Base-by-base conservation (phyloP, 352 stramenopile species). In the Phytophthora syringae region DNA sequence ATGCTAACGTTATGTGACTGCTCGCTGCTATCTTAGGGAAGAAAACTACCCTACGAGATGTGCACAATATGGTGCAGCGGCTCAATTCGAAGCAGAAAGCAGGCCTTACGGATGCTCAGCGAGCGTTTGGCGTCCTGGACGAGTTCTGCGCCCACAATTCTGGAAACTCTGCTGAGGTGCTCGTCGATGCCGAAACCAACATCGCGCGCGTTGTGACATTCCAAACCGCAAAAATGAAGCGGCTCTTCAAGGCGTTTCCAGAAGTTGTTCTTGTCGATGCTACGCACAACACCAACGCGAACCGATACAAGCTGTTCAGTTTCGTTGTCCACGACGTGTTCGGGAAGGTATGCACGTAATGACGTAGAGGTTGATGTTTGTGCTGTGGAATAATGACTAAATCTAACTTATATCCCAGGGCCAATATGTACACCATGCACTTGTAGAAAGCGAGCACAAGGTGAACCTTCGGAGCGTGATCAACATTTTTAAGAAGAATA, bases 251-350 rank as follows among this genome's bases (percentile, higher is more conserved):
- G 9, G 57, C 57, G 12, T 65, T 65, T 24, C 48, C 57, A 6
- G 47, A 65, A 27, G 48, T 65, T 3, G 36, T 52, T 3, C 15
- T 65, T 12, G 57, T 59, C 7, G 57, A 65, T n/a, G 43, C 47
- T 1, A 65, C 57, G 2, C 57, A 65, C 24, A 22, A 28, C 3
- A 59, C 48, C 2, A 58, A 65, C 39, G 40, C 22, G 6, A 65
- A 65, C 34, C n/a, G 57, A n/a, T 59, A 58, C 39, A 65, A 65
- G 48, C 22, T 50, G 0, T 58, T 56, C 11, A 58, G 57, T 24
- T 63, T 63, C 15, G 43, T 43, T 5, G 55, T 49, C 2, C 55
- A 63, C 37, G 44, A 63, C n/a, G 34, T 58, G n/a, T 65, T 65
- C 22, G 57, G 57, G 15, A 65, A 52, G 48, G 57, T 64, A 27